Conservation (phyloP, 176 grass and related monocot genomes). For the Bonia amplexicaulis region DNA sequence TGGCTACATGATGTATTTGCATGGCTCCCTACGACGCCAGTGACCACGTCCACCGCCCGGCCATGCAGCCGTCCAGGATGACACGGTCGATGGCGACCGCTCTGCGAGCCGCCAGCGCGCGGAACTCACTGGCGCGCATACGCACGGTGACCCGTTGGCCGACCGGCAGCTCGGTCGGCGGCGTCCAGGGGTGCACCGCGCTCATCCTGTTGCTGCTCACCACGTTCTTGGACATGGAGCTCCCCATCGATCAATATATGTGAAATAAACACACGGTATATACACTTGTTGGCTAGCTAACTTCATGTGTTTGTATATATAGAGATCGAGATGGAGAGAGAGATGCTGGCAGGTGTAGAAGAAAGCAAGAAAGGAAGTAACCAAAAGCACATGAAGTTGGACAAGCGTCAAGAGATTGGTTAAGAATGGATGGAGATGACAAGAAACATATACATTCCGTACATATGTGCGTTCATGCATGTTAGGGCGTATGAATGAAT, state of each 20-base stretch:
- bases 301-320: neutral
- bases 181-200: constrained; percentile 48
- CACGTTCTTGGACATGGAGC: constrained; percentile 29
- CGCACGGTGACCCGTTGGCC: constrained; percentile 47
- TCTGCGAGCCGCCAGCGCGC: neutral
- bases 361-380: constrained; percentile 16
- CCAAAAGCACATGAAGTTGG: constrained; percentile 18
- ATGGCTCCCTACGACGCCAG: constrained; percentile 2
- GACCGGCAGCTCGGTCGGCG: neutral
- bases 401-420: constrained; percentile 35
- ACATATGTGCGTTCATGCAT: neutral
- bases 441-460: constrained; percentile 18
- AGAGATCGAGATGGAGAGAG: neutral
- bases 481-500: too few species aligned
- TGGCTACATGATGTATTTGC: neutral
- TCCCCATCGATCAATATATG: constrained; percentile 31
- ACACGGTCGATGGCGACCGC: constrained; percentile 9
- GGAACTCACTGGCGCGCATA: constrained; percentile 56
- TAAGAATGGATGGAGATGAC: constrained; percentile 26
- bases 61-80: constrained; percentile 61
- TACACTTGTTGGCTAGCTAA: neutral
- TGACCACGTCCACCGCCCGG: constrained; percentile 52
- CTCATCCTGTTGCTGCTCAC: neutral
- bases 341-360: neutral
- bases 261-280: neutral